Percentiles rank a stretch among this genome's conserved stretches.
Evolutionary conservation across 1,284 basidiomycete genomes (phyloP).

Genomic region (Melampsora larici-populina): DNA sequence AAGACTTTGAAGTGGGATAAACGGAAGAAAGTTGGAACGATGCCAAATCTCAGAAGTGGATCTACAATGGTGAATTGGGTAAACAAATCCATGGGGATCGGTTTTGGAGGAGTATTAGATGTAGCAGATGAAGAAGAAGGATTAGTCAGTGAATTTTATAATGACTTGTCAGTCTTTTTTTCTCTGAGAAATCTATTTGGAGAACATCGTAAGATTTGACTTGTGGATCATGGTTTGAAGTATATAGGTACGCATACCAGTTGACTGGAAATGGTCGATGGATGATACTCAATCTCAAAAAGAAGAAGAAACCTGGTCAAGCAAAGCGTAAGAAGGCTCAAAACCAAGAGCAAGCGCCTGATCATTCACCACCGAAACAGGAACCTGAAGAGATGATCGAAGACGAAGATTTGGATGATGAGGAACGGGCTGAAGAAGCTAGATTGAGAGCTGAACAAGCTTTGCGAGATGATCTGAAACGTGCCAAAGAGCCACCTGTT

Average conservation of each 20-base stretch:
- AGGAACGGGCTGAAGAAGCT: conserved; percentile 36
- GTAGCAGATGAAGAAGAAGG: conserved; percentile 82
- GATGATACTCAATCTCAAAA: conserved; percentile 69
- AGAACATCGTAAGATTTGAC: too few relatives aligned
- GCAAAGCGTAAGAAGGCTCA: conserved; percentile 50
- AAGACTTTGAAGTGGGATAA: conserved; percentile 76
- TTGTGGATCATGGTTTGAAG: not conserved
- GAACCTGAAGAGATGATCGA: conserved; percentile 37
- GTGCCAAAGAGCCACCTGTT: not conserved
- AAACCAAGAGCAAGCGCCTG: conserved; percentile 37
- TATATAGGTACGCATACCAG: conserved; percentile 73
- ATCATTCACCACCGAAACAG: conserved; percentile 44
- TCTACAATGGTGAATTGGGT: conserved; percentile 81
- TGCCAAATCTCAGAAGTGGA: conserved; percentile 55
- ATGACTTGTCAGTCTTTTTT: conserved; percentile 51
- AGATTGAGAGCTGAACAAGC: conserved; percentile 34
- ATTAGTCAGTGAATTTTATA: conserved; percentile 77
- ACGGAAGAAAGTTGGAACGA: conserved; percentile 71
- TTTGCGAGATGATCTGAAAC: conserved; percentile 15
- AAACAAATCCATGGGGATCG: conserved; percentile 63
- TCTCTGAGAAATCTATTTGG: not conserved
- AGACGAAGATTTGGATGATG: conserved; percentile 43
- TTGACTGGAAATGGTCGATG: conserved; percentile 73
- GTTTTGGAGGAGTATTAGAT: conserved; percentile 89
- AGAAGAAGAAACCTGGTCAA: conserved; percentile 58